Base-by-base conservation (phyloP, 2,329 filamentous ascomycete genomes). In the Pseudocercospora fuligena region DNA sequence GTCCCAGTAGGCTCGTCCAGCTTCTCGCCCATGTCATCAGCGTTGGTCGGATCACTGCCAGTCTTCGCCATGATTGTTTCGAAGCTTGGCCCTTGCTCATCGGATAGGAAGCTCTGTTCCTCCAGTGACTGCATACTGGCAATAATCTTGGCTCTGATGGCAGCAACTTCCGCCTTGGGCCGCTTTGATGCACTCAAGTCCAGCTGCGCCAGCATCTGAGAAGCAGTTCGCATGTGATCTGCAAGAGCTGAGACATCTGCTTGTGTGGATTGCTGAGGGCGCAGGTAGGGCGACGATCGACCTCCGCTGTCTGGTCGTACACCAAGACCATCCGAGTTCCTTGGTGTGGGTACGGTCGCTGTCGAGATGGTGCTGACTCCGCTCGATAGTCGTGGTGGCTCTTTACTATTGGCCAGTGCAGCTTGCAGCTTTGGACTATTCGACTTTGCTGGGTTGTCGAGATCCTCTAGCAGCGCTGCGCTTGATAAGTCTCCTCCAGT, bases 71-170 rank as follows among this genome's bases (percentile, higher is more conserved):
- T 93, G 74, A 95, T 94, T 65, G 87, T 88, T 72, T 94, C 92
- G 72, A 95, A 94, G 0, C 90, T 94, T 19, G 92, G 90, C 0
- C 88, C 85, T 66, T 88, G 86, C 59, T 93, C 91, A 69, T 93
- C 91, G 2, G 88, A 81, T 59, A 93, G 89, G 73, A 95, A 95
- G 76, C 89, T 94, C 77, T 94, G 90, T 78, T 95, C 92, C 78
- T 95, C 92, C 8, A 95, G 81, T 71, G 87, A 93, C 77, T 95
- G 92, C 92, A 95, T 95, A 78, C 92, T 94, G 2, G 92, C 92
- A 73, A 95, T 95, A 70, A 95, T 95, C 80, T 92, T 93, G 47
- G 91, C 89, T 72, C 92, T 87, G 77, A 95, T 95, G 7, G 92
- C 90, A 19, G 91, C 92, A 4, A 95, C 92, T 79, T 95, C 92